phyloP scores from a whole-genome alignment of 228 moss, liverwort and hornwort species.

The Sphagnum fallax region DNA sequence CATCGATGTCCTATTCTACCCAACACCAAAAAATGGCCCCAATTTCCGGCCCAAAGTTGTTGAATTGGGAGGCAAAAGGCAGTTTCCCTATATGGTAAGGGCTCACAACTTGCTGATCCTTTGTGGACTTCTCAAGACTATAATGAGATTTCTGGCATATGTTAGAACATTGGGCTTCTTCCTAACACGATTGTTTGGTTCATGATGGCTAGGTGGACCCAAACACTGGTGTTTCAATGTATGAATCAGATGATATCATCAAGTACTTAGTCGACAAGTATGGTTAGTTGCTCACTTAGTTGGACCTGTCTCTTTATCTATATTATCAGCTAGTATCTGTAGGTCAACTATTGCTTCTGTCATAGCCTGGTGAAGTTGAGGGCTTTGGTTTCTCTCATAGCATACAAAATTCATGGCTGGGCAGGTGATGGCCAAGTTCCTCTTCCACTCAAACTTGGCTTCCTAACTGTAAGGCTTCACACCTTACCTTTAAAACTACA shows the following conservation, averaged over 20 bases:
- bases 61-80: conserved; percentile 79
- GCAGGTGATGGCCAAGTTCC: conserved; percentile 97
- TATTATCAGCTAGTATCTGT: neutral
- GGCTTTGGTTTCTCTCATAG: too few relatives aligned
- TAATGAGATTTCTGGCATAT: neutral
- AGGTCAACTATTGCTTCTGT: too few relatives aligned
- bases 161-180: too few relatives aligned
- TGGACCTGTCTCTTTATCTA: too few relatives aligned
- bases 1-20: conserved; percentile 85
- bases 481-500: neutral
- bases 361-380: too few relatives aligned
- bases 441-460: conserved; percentile 66
- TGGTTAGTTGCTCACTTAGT: conserved; percentile 29
- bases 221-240: conserved; percentile 85
- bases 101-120: too few relatives aligned
- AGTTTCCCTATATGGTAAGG: conserved; percentile 86
- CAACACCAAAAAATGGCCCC: conserved; percentile 85
- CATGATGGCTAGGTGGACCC: conserved; percentile 66
- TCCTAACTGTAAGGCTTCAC: conserved; percentile 53
- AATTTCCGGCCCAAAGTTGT: conserved; percentile 84
- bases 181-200: too few relatives aligned
- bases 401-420: conserved; percentile 5
- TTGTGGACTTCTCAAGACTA: too few relatives aligned
- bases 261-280: conserved; percentile 89
- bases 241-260: conserved; percentile 94